phyloP scores from a whole-genome alignment of 2,329 filamentous ascomycete species.

The Cladosporium halotolerans region DNA sequence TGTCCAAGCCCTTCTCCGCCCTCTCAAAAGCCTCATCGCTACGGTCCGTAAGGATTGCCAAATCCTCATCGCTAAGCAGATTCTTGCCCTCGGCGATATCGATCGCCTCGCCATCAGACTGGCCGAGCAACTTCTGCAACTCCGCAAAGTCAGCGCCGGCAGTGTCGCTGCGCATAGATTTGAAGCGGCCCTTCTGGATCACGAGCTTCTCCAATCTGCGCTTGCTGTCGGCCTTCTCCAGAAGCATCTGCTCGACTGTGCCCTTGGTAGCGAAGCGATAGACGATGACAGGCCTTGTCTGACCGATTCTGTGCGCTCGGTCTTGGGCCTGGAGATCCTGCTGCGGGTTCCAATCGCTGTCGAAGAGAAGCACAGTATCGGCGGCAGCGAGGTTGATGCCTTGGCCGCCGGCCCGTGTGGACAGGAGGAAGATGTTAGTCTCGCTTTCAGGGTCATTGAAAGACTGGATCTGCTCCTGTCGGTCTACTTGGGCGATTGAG shows the following conservation, averaged over 20 bases:
- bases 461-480: conserved; percentile 43
- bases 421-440: conserved; percentile 72
- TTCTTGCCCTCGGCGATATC: conserved; percentile 53
- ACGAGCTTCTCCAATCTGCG: conserved; percentile 87
- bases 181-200: conserved; percentile 87
- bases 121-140: conserved; percentile 39
- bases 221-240: conserved; percentile 86
- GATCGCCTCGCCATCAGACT: conserved; percentile 63
- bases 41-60: conserved; percentile 73
- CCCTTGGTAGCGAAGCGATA: conserved; percentile 90
- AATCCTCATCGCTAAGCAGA: conserved; percentile 67
- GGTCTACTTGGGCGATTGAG: conserved; percentile 62
- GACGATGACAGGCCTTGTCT: conserved; percentile 84
- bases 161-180: conserved; percentile 47
- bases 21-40: conserved; percentile 60
- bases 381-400: conserved; percentile 90
- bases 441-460: conserved; percentile 39
- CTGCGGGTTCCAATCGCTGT: conserved; percentile 91
- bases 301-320: conserved; percentile 88
- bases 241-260: conserved; percentile 82
- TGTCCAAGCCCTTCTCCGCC: conserved; percentile 72
- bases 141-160: conserved; percentile 42
- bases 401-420: conserved; percentile 85
- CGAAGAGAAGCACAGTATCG: conserved; percentile 88
- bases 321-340: conserved; percentile 96